phyloP scores from a whole-genome alignment of 805 yeast genomes.

The Candida nitratophila region DNA sequence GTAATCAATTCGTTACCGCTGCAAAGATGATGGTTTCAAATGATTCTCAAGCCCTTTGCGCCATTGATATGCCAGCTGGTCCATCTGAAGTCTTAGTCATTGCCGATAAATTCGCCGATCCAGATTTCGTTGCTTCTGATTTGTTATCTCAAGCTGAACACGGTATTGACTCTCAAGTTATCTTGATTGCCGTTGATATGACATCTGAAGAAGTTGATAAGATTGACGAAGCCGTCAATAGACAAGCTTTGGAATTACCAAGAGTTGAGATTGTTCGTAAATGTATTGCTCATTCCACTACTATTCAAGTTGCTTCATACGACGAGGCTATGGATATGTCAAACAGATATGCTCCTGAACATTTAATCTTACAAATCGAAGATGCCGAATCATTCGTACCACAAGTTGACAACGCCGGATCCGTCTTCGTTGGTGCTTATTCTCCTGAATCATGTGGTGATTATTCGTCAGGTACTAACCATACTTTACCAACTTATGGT shows the following conservation, averaged over 20 bases:
- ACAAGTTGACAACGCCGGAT: slow-evolving; percentile 86
- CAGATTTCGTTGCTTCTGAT: slow-evolving; percentile 96
- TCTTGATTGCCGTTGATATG: slow-evolving; percentile 76
- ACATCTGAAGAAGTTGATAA: slow-evolving; percentile 49
- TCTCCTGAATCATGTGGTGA: slow-evolving; percentile 99
- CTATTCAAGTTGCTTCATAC: slow-evolving; percentile 57
- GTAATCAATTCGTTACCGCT: slow-evolving; percentile 98
- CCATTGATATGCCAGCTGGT: slow-evolving; percentile 99
- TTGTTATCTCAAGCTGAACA: slow-evolving; percentile 97
- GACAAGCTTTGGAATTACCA: slow-evolving; percentile 79
- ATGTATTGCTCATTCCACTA: slow-evolving; percentile 87
- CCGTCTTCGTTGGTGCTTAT: slow-evolving; percentile 92
- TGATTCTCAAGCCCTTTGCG: slow-evolving; percentile 89
- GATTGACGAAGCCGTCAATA: slow-evolving; percentile 76
- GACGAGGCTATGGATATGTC: slow-evolving; percentile 84
- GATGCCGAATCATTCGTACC: slow-evolving; percentile 68
- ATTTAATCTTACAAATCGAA: slow-evolving; percentile 83
- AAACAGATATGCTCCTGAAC: slow-evolving; percentile 95
- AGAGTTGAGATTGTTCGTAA: slow-evolving; percentile 90
- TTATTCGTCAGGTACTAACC: slow-evolving; percentile 96
- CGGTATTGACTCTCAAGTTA: slow-evolving; percentile 96
- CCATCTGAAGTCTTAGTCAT: slow-evolving; percentile 97
- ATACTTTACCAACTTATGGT: slow-evolving; percentile 97
- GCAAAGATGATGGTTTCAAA: slow-evolving; percentile 97
- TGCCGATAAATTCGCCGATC: slow-evolving; percentile 83